Evolutionary conservation across 2,329 filamentous ascomycete species (phyloP).

Genomic region (Fusarium falciforme): DNA sequence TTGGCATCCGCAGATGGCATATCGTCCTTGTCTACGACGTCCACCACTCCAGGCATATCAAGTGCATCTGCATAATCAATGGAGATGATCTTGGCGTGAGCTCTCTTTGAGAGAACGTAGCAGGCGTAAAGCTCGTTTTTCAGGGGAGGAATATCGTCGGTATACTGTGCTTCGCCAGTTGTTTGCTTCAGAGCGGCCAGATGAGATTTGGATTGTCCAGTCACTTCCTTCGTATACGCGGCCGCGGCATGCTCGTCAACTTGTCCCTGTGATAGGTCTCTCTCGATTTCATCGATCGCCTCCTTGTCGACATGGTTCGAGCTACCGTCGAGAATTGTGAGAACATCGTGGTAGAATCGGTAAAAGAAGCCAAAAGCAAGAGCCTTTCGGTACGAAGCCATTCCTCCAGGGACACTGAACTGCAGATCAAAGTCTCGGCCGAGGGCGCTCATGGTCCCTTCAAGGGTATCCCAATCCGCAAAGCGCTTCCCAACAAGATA

Average conservation of each 20-base stretch:
- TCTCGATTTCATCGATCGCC: slow-evolving; percentile 85
- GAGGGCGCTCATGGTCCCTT: slow-evolving; percentile 90
- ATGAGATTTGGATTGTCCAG: slow-evolving; percentile 89
- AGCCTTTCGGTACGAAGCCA: slow-evolving; percentile 95
- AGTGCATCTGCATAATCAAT: slow-evolving; percentile 82
- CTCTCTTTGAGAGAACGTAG: slow-evolving; percentile 87
- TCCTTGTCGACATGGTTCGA: slow-evolving; percentile 71
- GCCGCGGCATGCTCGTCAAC: slow-evolving; percentile 81
- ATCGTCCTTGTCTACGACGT: slow-evolving; percentile 85
- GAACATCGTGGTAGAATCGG: slow-evolving; percentile 91
- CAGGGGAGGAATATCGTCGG: slow-evolving; percentile 89
- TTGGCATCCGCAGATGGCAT: slow-evolving; percentile 84
- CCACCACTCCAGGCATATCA: slow-evolving; percentile 85
- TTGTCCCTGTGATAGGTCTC: slow-evolving; percentile 81
- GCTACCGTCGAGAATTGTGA: slow-evolving; percentile 68
- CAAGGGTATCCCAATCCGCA: slow-evolving; percentile 83
- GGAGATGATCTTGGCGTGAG: slow-evolving; percentile 84
- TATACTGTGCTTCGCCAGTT: slow-evolving; percentile 95
- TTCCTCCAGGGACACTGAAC: slow-evolving; percentile 94
- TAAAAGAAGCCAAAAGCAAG: slow-evolving; percentile 96
- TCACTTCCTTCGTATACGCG: slow-evolving; percentile 83
- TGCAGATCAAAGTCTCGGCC: slow-evolving; percentile 88
- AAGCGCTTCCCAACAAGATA: slow-evolving; percentile 83
- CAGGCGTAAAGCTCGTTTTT: slow-evolving; percentile 92
- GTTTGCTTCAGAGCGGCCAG: slow-evolving; percentile 93